These are phyloP conservation scores for Yamadazyma phyllophila DNA, from an alignment of 805 yeast genomes.

Conservation along the genomic window DNA sequence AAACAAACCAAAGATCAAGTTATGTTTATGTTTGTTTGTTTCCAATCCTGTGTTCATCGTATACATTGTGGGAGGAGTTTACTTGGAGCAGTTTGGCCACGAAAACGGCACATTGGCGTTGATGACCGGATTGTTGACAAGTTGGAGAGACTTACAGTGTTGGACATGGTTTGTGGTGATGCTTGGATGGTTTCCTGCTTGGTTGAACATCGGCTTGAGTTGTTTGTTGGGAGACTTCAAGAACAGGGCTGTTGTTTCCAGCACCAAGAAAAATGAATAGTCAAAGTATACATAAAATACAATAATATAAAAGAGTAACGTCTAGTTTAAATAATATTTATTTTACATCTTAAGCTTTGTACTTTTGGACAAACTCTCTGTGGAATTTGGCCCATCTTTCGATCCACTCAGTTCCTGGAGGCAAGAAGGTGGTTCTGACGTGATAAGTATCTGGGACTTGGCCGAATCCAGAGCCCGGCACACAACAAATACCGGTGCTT, in stretches of 20 bases:
- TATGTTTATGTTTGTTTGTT: slow-evolving; percentile 33
- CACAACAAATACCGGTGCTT: slow-evolving; percentile 91
- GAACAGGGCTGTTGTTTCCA: slow-evolving; percentile 1
- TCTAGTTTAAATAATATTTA: not conserved
- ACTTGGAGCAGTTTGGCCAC: slow-evolving; percentile 25
- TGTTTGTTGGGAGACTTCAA: slow-evolving; percentile 29
- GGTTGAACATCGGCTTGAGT: slow-evolving; percentile 48
- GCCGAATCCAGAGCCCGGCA: slow-evolving; percentile 97
- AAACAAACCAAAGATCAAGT: slow-evolving; percentile 19
- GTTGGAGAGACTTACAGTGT: slow-evolving; percentile 68
- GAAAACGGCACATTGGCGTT: slow-evolving; percentile 36
- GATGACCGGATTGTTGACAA: slow-evolving; percentile 52
- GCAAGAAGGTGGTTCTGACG: slow-evolving; percentile 92
- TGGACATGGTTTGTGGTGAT: slow-evolving; percentile 83
- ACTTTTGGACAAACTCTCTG: slow-evolving; percentile 60
- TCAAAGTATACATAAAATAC: not conserved
- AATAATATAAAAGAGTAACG: not conserved
- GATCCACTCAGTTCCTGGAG: slow-evolving; percentile 93
- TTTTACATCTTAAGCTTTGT: slow-evolving; percentile 24
- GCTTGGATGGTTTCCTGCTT: slow-evolving; percentile 79
- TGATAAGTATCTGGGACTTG: slow-evolving; percentile 89
- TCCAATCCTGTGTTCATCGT: slow-evolving; percentile 52
- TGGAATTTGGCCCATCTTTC: slow-evolving; percentile 79
- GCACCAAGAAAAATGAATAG: slow-evolving; percentile 7
- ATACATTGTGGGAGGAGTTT: slow-evolving; percentile 24